Evolutionary conservation across 2,329 filamentous ascomycete genomes (phyloP), one percentile per base, ranked within the genome.

Genomic region (Mycosphaerella sp.): DNA sequence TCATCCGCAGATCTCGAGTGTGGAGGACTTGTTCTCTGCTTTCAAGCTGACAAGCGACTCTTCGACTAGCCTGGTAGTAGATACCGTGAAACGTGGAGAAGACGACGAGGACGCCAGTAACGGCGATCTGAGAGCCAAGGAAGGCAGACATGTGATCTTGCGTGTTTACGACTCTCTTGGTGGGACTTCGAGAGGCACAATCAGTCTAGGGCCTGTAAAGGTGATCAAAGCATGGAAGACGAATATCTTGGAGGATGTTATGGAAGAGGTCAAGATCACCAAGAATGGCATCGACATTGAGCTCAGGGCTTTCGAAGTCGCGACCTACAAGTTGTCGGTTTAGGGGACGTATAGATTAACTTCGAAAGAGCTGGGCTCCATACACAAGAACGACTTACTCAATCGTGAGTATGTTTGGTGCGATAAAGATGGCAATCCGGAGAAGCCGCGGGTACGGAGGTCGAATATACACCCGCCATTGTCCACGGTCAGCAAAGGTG

Each of bases 161-260:
- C 79, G 93, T 1, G 76, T 96, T 16, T 98, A 94, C 66, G 93
- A 98, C 67, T 85, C 85, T 54, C 73, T 97, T 37, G 93, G 93
- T 41, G 93, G 93, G 0, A 85, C 81, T 63, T 83, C 82, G 55
- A 81, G 83, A 56, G 90, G 86, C 2, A 80, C 75, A 1, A 81
- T 96, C 62, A 71, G 76, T 40, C 85, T 85, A 43, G 73, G 73
- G 0, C 77, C 71, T 7, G 79, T 91, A 68, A 74, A 82, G 21
- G 81, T 96, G 25, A 85, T 84, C 73, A 83, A 80, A 61, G 89
- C 86, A 28, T 85, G 78, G 71, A 95, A 89, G 77, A 84, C 83
- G 37, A 97, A 95, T 70, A 68, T 94, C 55, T 73, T 98, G 28
- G 93, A 98, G 68, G 93, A 98, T 68, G 86, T 95, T 62, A 70